phyloP scores from a whole-genome alignment of 1,139 yeast genomes.

The Arxiozyma slooffiae region DNA sequence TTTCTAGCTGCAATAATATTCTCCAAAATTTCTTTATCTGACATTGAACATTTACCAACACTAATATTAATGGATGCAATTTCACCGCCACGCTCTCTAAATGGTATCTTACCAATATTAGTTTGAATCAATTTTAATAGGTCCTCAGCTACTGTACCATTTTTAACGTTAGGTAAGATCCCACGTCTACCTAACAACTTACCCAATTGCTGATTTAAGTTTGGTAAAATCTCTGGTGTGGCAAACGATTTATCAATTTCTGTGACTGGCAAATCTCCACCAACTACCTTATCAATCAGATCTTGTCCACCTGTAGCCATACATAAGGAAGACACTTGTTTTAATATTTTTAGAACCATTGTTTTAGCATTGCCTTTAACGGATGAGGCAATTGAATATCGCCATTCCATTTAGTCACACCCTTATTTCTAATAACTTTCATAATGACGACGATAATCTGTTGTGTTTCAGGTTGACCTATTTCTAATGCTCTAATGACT shows the following conservation, averaged over 20 bases:
- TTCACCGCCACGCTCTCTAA: constrained; percentile 47
- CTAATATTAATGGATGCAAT: constrained; percentile 47
- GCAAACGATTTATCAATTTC: constrained; percentile 75
- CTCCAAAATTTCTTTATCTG: constrained; percentile 63
- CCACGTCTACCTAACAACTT: constrained; percentile 81
- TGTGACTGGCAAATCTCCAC: constrained; percentile 42
- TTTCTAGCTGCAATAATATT: constrained; percentile 64
- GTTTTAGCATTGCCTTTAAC: constrained; percentile 48
- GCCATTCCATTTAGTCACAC: constrained; percentile 68
- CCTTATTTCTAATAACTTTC: constrained; percentile 65
- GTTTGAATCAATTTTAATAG: constrained; percentile 43
- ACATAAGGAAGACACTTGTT: constrained; percentile 42
- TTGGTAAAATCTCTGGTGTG: constrained; percentile 64
- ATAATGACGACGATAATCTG: constrained; percentile 62
- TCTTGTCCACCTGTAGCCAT: constrained; percentile 60
- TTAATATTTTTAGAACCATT: constrained; percentile 43
- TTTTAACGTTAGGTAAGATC: constrained; percentile 77
- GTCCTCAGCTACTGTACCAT: constrained; percentile 77
- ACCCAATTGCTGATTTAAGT: constrained; percentile 53
- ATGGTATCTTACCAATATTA: constrained; percentile 59
- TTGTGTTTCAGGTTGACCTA: constrained; percentile 63
- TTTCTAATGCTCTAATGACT: constrained; percentile 80
- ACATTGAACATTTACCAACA: constrained; percentile 69
- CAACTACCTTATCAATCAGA: constrained; percentile 50
- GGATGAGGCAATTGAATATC: constrained; percentile 71